A percentile compares a stretch with the other conserved stretches of the same genome.
phyloP scores from a whole-genome alignment of 179 eudicot species.

The Vitellaria paradoxa region DNA sequence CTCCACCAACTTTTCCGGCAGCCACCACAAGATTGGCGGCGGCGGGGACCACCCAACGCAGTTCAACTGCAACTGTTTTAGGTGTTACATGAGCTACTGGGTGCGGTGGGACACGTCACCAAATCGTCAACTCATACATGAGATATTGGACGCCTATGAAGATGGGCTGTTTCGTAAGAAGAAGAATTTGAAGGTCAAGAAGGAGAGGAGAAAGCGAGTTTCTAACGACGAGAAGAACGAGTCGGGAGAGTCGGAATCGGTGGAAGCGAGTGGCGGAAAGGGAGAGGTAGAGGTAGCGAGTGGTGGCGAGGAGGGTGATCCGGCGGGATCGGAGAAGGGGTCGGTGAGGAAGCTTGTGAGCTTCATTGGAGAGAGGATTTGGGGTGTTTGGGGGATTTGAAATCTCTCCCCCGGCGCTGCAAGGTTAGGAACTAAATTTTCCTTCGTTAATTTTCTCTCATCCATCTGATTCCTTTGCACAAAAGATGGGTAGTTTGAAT shows the following conservation, averaged over 20 bases:
- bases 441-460: background rate
- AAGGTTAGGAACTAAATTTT: background rate
- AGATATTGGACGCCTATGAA: constrained; percentile 64
- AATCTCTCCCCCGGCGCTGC: background rate
- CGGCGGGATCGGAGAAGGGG: constrained; percentile 27
- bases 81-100: constrained; percentile 68
- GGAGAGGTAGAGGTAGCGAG: constrained; percentile 8
- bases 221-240: background rate
- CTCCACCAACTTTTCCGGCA: constrained; percentile 24
- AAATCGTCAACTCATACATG: constrained; percentile 60
- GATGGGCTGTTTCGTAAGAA: constrained; percentile 26
- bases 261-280: background rate
- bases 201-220: constrained; percentile 15
- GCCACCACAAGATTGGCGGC: constrained; percentile 6
- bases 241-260: constrained; percentile 1
- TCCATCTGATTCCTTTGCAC: background rate
- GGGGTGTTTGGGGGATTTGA: constrained; percentile 49
- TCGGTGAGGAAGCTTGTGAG: constrained; percentile 43
- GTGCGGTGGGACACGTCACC: constrained; percentile 71
- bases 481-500: background rate
- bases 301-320: background rate
- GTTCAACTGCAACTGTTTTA: constrained; percentile 52
- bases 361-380: constrained; percentile 46
- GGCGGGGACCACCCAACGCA: constrained; percentile 17
- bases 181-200: constrained; percentile 22